phyloP scores from a whole-genome alignment of 805 yeast genomes.

The Candida suzukii region DNA sequence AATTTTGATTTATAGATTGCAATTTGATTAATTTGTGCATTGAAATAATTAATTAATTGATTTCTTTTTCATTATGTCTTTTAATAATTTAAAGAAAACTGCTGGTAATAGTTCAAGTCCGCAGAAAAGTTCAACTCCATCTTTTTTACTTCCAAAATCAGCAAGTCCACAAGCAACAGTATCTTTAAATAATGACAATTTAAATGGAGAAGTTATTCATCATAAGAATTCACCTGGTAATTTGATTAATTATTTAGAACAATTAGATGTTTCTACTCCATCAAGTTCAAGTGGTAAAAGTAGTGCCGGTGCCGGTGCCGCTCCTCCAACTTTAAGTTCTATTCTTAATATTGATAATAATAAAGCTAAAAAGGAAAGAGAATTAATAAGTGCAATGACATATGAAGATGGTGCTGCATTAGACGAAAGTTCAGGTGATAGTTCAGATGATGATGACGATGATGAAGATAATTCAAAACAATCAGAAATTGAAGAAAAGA shows the following conservation, averaged over 20 bases:
- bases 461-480: constrained; percentile 3
- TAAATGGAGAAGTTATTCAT: not conserved
- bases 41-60: not conserved
- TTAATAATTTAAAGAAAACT: no score
- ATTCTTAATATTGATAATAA: constrained; percentile 3
- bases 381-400: constrained; percentile 16
- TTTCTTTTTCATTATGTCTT: not conserved
- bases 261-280: constrained; percentile 7
- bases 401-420: constrained; percentile 7
- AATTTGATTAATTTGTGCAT: no score
- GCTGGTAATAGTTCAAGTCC: no score
- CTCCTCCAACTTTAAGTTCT: constrained; percentile 9
- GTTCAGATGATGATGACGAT: constrained; percentile 9
- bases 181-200: not conserved
- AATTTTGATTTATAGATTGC: no score
- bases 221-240: not conserved
- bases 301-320: not conserved
- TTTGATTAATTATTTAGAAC: constrained; percentile 13
- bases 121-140: not conserved
- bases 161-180: constrained; percentile 1
- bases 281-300: not conserved
- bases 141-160: not conserved
- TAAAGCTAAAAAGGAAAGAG: constrained; percentile 4
- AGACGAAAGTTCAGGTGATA: constrained; percentile 14
- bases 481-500: not conserved